phyloP scores from a whole-genome alignment of 2,329 filamentous ascomycete species.

The Pseudopithomyces maydicus region DNA sequence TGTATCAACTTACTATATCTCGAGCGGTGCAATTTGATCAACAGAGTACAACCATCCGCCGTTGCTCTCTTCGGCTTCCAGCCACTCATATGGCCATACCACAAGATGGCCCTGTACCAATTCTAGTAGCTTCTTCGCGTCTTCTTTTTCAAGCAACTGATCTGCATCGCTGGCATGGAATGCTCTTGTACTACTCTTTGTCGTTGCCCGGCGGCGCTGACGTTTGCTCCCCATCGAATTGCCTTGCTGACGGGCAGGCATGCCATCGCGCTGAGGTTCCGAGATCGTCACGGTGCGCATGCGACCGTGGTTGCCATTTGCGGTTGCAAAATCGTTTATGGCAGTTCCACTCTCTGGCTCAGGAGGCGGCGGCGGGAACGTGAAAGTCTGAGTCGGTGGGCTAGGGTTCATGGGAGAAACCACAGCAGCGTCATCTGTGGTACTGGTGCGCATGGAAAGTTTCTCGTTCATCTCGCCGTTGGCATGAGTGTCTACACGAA shows the following conservation, averaged over 20 bases:
- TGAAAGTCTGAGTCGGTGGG: conserved; percentile 29
- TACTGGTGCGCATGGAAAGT: conserved; percentile 21
- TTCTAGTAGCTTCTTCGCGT: conserved; percentile 80
- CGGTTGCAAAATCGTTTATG: conserved; percentile 15
- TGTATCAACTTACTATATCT: conserved; percentile 72
- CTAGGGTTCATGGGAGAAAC: conserved; percentile 34
- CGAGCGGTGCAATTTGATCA: conserved; percentile 91
- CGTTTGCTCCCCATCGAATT: conserved; percentile 25
- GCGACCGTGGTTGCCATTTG: conserved; percentile 20
- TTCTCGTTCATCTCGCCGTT: conserved; percentile 39
- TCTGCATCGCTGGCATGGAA: conserved; percentile 75
- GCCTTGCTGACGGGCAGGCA: conserved; percentile 11
- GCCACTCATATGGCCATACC: conserved; percentile 92
- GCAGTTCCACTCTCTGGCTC: conserved; percentile 28
- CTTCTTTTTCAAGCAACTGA: conserved; percentile 70
- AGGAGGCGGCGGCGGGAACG: conserved; percentile 39
- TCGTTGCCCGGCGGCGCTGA: conserved; percentile 70
- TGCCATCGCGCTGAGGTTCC: conserved; percentile 26
- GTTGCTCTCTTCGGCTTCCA: conserved; percentile 82
- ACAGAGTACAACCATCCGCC: conserved; percentile 98
- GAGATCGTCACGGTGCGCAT: conserved; percentile 43
- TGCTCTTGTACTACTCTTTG: conserved; percentile 69
- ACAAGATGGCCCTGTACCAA: conserved; percentile 89
- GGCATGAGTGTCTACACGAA: conserved; percentile 20
- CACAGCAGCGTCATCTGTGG: conserved; percentile 29